Evolutionary conservation across 805 yeast genomes (phyloP).

Genomic region (Pichia nanzhaoensis): DNA sequence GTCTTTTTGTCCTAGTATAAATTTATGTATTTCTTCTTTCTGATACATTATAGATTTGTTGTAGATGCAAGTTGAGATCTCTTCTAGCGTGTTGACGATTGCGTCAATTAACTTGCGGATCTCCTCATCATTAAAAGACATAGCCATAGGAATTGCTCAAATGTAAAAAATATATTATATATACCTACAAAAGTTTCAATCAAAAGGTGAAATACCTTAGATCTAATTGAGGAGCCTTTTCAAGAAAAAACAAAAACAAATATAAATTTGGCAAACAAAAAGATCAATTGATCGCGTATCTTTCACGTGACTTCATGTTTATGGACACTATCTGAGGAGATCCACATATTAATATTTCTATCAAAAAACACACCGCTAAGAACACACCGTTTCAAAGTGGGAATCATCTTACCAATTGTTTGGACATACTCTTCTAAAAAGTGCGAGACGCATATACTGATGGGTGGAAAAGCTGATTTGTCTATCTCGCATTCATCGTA

Average conservation of each 20-base stretch:
- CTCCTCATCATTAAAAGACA: background rate
- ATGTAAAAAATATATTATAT: no score
- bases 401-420: conserved; percentile 29
- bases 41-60: background rate
- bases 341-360: conserved; percentile 12
- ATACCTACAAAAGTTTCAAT: no score
- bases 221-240: no score
- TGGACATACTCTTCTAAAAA: conserved; percentile 39
- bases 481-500: conserved; percentile 36
- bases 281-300: background rate
- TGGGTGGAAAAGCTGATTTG: conserved; percentile 35
- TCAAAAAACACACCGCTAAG: conserved; percentile 39
- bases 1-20: background rate
- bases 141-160: no score
- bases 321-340: conserved; percentile 13
- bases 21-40: background rate
- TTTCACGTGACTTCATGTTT: background rate
- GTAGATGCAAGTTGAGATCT: background rate
- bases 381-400: conserved; percentile 28
- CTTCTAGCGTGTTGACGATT: background rate
- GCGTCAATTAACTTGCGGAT: background rate
- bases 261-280: background rate
- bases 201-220: no score
- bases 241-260: no score
- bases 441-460: conserved; percentile 39